A percentile compares a stretch with the other conserved stretches of the same genome.
These are phyloP conservation scores for Neospora caninum DNA, from an alignment of 169 alveolate species.

Conservation along the genomic window DNA sequence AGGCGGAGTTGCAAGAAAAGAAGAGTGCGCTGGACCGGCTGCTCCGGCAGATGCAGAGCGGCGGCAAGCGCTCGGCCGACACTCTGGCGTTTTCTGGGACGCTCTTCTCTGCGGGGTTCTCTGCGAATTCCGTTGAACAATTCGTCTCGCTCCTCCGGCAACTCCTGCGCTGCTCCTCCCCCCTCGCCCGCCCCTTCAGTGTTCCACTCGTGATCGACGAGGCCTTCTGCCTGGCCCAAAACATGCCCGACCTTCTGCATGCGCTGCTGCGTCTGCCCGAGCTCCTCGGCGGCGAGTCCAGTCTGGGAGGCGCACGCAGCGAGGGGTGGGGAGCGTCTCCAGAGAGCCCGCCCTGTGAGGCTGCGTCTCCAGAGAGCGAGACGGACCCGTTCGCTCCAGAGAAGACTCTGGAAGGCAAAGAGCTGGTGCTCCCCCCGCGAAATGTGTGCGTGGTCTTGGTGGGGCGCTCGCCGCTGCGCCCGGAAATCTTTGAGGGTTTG, in stretches of 20 bases:
- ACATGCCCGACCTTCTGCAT: constrained; percentile 60
- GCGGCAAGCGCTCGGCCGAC: constrained; percentile 27
- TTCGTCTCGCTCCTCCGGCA: constrained; percentile 1
- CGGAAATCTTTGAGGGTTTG: constrained; percentile 30
- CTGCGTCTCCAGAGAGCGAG: neutral
- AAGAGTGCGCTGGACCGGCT: neutral
- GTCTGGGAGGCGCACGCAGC: neutral
- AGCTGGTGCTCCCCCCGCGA: neutral
- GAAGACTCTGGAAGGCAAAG: neutral
- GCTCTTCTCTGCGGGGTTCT: neutral
- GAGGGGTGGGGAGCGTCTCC: too few species aligned
- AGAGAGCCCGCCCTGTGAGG: too few species aligned
- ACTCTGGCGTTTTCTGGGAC: neutral
- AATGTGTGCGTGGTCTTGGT: constrained; percentile 31
- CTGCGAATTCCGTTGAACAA: constrained; percentile 8
- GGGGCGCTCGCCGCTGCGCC: constrained; percentile 37
- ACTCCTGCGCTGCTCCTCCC: constrained; percentile 28
- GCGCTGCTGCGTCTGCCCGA: constrained; percentile 64
- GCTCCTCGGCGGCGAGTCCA: constrained; percentile 29
- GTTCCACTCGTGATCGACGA: constrained; percentile 45
- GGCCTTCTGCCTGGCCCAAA: constrained; percentile 38
- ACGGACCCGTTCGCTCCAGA: neutral
- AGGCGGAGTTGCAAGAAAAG: neutral
- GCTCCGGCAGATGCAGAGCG: constrained; percentile 44
- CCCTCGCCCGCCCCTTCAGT: neutral